Base-by-base conservation (phyloP, 148 eudicot genomes). In the Nyssa sinensis region DNA sequence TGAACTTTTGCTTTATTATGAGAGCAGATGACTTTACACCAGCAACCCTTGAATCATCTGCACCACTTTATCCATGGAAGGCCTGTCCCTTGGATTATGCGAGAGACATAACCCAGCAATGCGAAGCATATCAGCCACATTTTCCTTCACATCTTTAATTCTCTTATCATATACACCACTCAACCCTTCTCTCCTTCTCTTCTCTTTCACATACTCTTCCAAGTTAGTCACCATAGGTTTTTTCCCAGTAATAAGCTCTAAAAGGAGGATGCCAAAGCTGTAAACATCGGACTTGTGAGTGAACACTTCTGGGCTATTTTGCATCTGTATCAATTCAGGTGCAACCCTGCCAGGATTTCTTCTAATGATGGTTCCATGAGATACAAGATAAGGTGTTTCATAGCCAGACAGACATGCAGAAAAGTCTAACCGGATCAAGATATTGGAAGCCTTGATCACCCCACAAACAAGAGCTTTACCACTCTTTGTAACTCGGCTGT, bases 391-490 rank as follows among this genome's bases (percentile, higher is more conserved):
- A 11, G 75, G 66, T 72, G 66, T 72, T 23, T 72, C 74, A 37
- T 59, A 71, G 64, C 74, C 55, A 55, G 74, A 57, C 30, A 70
- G 64, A 70, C 64, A 27, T 3, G 74, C 64, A 31, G 74, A 70
- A 24, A 70, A 70, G 64, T 70, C 74, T 24, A 35, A 17, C 37
- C 35, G 39, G 37, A 71, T 71, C 30, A 71, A 14, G 51, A 71
- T 58, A 29, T 71, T 71, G 34, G 74, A 71, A 34, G 74, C 41
- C 74, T 71, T 71, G 74, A 71, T 71, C 65, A 71, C 74, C 41
- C 74, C 66, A 59, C 74, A 71, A 16, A 71, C 65, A 28, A 71
- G 74, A 35, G 74, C 30, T 71, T 60, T 27, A 28, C 74, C 74
- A 58, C 37, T 35, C 59, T 60, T 21, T 1, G 63, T 71, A 5